Percentiles rank a stretch among this genome's conserved stretches.
phyloP scores from a whole-genome alignment of 176 grass and related monocot species.

The Bolboschoenus planiculmis region DNA sequence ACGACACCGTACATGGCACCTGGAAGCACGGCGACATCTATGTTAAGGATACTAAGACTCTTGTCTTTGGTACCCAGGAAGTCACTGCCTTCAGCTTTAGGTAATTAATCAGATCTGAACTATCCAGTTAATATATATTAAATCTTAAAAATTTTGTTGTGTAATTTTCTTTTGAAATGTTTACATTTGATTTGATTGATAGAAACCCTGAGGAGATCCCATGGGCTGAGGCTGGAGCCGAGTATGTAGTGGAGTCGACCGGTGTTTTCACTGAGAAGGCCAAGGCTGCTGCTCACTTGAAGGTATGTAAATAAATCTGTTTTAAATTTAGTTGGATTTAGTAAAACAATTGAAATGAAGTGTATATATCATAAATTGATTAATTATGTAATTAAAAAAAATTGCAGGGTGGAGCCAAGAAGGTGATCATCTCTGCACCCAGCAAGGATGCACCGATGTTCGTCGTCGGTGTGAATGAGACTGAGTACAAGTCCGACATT shows the following conservation, averaged over 20 bases:
- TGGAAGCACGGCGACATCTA: slow-evolving; percentile 70
- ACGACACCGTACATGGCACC: slow-evolving; percentile 63
- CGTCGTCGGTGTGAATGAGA: slow-evolving; percentile 67
- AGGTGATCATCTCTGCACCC: slow-evolving; percentile 83
- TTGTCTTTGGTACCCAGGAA: slow-evolving; percentile 48
- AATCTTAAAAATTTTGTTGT: not conserved
- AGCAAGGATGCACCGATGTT: slow-evolving; percentile 86
- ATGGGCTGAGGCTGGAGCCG: slow-evolving; percentile 50
- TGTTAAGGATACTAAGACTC: slow-evolving; percentile 73
- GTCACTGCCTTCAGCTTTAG: slow-evolving; percentile 51
- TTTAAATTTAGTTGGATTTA: not conserved
- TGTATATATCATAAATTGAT: not conserved
- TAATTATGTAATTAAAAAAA: no score
- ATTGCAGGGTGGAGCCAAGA: slow-evolving; percentile 69
- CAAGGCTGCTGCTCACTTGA: slow-evolving; percentile 67
- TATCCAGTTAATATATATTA: not conserved
- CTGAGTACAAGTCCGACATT: slow-evolving; percentile 58
- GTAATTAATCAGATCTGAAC: slow-evolving; percentile 13
- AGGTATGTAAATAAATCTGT: no score
- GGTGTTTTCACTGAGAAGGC: slow-evolving; percentile 76
- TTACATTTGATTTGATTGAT: not conserved
- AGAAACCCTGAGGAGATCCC: slow-evolving; percentile 88
- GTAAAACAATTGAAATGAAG: not conserved
- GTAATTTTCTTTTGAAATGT: not conserved
- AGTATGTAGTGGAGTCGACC: slow-evolving; percentile 68